Evolutionary conservation across 106 monocot genomes (phyloP).

Genomic region (Alisma plantagoaquatica): DNA sequence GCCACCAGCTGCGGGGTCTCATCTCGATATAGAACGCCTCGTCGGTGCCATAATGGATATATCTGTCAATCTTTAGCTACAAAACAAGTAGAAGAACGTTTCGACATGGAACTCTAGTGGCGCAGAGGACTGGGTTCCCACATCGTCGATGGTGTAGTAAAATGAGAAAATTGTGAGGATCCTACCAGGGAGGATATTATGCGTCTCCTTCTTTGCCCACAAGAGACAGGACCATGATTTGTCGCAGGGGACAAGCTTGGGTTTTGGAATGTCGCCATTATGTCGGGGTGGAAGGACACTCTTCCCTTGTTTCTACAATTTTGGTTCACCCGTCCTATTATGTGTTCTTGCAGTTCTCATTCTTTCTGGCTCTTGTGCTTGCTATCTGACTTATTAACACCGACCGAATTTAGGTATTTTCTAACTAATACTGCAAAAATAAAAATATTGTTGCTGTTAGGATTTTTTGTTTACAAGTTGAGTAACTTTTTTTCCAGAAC

Average conservation of each 20-base stretch:
- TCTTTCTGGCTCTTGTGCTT: too few species aligned
- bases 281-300: slow-evolving; percentile 24
- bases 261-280: slow-evolving; percentile 60
- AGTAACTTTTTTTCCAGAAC: too few species aligned
- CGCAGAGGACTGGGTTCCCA: slow-evolving; percentile 14
- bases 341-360: too few species aligned
- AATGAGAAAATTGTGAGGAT: slow-evolving; percentile 31
- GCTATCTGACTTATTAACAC: too few species aligned
- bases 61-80: slow-evolving; percentile 5
- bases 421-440: too few species aligned
- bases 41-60: slow-evolving; percentile 6
- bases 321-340: slow-evolving; percentile 25
- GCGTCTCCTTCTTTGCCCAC: slow-evolving; percentile 48
- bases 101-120: not conserved
- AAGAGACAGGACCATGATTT: slow-evolving; percentile 28
- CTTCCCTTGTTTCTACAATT: slow-evolving; percentile 45
- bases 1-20: not conserved
- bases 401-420: too few species aligned
- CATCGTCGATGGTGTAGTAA: slow-evolving; percentile 12
- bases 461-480: too few species aligned
- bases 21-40: slow-evolving; percentile 10
- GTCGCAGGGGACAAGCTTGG: slow-evolving; percentile 43
- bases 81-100: too few species aligned
- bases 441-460: too few species aligned
- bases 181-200: slow-evolving; percentile 29